Evolutionary conservation across 2,329 filamentous ascomycete species (phyloP), one percentile per base, ranked within the genome.

Genomic region (Trichoderma sp.): DNA sequence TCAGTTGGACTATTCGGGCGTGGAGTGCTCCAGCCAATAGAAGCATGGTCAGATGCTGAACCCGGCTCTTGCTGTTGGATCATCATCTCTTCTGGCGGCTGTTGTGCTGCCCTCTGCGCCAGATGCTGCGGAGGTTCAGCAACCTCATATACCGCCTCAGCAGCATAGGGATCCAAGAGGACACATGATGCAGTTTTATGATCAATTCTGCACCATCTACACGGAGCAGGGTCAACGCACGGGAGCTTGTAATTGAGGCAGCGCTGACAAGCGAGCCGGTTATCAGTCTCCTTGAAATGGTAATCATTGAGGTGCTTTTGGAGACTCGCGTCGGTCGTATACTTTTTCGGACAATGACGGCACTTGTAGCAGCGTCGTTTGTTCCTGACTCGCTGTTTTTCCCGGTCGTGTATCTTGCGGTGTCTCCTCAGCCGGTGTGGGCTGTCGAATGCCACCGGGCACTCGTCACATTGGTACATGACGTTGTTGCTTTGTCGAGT

Each of bases 391-490:
- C 34, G 22, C 8, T 29, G 22, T 34, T 29, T 54, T 29, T 9
- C n/a, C 60, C 0, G 69, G 71, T 34, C 54, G 63, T 77, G 74
- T 2, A 74, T 75, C 25, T 72, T 70, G 27, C 70, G 72, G 64
- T 77, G 75, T 4, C 74, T 73, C n/a, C 73, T 70, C 8, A 74
- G 69, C 50, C 76, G 74, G 45, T 73, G 73, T 1, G 72, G 75
- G 0, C 72, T 72, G 45, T 27, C 25, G 25, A 39, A 67, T 35
- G 56, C 71, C 9, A 71, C 70, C 7, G 66, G 59, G 64, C 74
- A 76, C 12, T 72, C 64, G 19, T 71, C 64, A 66, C 75, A 76
- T 22, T 64, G 42, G 13, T 71, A 63, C 29, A 56, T 64, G 9
- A 37, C 7, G 27, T 34, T n/a, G n/a, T 50, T 56, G 35, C n/a